A percentile compares a stretch with the other conserved stretches of the same genome.
Evolutionary conservation across 352 stramenopile species (phyloP).

Genomic region (Phytophthora meadii): DNA sequence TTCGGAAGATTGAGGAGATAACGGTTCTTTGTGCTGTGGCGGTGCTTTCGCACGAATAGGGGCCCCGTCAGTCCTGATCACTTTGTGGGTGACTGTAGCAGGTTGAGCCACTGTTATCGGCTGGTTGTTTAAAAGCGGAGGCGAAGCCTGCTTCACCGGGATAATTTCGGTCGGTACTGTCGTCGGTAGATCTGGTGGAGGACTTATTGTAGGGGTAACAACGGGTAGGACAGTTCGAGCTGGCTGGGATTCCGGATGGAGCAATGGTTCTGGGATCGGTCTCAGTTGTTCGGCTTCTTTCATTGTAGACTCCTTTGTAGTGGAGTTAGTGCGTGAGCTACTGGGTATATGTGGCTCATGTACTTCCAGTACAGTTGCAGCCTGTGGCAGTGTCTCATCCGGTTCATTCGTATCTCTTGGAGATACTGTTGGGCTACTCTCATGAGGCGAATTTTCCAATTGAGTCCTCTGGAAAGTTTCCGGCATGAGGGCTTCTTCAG

Average conservation of each 20-base stretch:
- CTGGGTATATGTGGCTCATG: not conserved
- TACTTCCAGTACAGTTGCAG: not conserved
- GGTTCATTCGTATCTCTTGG: not conserved
- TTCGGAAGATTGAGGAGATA: not conserved
- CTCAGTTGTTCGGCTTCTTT: not conserved
- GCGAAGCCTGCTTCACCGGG: not conserved
- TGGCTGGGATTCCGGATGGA: not conserved
- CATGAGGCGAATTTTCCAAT: not conserved
- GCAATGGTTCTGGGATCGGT: not conserved
- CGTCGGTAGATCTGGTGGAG: too few species aligned
- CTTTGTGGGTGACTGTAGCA: not conserved
- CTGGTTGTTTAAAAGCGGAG: not conserved
- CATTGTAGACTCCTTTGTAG: not conserved
- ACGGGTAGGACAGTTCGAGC: not conserved
- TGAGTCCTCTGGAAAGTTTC: not conserved
- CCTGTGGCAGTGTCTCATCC: not conserved
- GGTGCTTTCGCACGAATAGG: conserved; percentile 1
- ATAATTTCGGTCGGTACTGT: not conserved
- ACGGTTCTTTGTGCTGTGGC: conserved; percentile 1
- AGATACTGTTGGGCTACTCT: not conserved
- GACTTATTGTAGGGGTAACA: not conserved
- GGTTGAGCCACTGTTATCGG: not conserved
- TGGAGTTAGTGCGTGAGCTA: not conserved
- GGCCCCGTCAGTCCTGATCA: not conserved
- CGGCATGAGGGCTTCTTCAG: too few species aligned